These are phyloP conservation scores for Nicotiana undulata DNA, from an alignment of 257 asterid genomes.

Conservation along the genomic window DNA sequence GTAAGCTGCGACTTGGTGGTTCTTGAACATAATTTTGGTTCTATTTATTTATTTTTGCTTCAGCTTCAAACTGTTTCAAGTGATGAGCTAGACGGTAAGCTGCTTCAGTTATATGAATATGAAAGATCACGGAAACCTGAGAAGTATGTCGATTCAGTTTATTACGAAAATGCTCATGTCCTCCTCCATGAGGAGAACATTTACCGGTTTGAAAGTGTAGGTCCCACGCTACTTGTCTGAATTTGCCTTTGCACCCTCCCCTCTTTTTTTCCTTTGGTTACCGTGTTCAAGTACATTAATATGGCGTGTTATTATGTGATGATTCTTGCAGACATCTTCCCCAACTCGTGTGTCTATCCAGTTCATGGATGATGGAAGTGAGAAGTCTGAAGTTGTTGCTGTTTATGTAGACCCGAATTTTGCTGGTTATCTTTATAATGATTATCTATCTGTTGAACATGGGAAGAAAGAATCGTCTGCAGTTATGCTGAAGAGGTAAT, in stretches of 20 bases:
- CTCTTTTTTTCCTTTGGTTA: not conserved
- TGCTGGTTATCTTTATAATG: conserved; percentile 65
- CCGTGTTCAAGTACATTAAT: not conserved
- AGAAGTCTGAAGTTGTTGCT: conserved; percentile 84
- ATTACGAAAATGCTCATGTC: conserved; percentile 39
- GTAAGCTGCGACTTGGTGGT: not conserved
- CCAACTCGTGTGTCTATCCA: conserved; percentile 73
- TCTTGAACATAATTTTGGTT: not conserved
- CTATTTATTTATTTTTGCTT: not conserved
- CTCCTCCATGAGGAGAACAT: conserved; percentile 39
- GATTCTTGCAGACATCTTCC: conserved; percentile 42
- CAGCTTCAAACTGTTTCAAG: conserved; percentile 46
- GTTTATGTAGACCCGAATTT: conserved; percentile 91
- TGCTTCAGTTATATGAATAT: conserved; percentile 39
- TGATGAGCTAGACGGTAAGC: conserved; percentile 39
- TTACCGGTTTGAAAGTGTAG: conserved; percentile 55
- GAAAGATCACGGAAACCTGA: conserved; percentile 38
- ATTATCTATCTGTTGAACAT: conserved; percentile 63
- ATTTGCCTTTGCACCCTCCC: not conserved
- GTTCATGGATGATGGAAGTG: conserved; percentile 85
- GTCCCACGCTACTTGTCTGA: conserved; percentile 22
- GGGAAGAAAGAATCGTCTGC: conserved; percentile 68
- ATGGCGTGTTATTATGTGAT: conserved; percentile 23
- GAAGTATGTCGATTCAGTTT: conserved; percentile 34
- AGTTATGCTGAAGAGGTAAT: conserved; percentile 68